phyloP scores from a whole-genome alignment of 305 asterid genomes.

The Fraxinus greggii region DNA sequence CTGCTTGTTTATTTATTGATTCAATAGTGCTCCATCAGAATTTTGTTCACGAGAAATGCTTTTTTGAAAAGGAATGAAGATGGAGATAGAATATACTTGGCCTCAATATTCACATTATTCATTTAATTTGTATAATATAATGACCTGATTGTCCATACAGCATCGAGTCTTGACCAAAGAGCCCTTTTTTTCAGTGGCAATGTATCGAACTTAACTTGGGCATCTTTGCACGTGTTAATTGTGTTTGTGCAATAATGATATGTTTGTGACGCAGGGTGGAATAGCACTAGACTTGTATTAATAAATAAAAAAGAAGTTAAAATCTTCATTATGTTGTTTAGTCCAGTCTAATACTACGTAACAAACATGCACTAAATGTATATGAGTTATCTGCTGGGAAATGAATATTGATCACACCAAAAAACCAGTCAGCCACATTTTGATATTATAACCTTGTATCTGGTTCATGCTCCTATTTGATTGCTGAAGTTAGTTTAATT shows the following conservation, averaged over 20 bases:
- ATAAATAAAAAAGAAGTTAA: background rate
- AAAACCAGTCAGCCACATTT: background rate
- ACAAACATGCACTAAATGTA: background rate
- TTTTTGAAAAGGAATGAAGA: background rate
- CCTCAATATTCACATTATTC: background rate
- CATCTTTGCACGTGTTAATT: background rate
- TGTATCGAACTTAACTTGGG: background rate
- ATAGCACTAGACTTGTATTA: background rate
- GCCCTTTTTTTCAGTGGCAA: background rate
- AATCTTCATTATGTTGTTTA: background rate
- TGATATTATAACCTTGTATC: background rate
- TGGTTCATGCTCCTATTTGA: background rate
- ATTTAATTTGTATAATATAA: background rate
- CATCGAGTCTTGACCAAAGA: background rate
- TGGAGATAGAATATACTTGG: background rate
- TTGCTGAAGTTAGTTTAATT: conserved; percentile 7
- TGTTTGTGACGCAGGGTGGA: background rate
- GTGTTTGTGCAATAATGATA: background rate
- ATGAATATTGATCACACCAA: background rate
- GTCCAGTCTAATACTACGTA: background rate
- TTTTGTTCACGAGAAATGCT: background rate
- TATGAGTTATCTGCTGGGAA: background rate
- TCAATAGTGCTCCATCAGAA: background rate
- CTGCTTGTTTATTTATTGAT: background rate
- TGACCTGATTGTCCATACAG: background rate